Conservation (phyloP, 2,329 filamentous ascomycete species). For the Pseudogymnoascus pannorum region DNA sequence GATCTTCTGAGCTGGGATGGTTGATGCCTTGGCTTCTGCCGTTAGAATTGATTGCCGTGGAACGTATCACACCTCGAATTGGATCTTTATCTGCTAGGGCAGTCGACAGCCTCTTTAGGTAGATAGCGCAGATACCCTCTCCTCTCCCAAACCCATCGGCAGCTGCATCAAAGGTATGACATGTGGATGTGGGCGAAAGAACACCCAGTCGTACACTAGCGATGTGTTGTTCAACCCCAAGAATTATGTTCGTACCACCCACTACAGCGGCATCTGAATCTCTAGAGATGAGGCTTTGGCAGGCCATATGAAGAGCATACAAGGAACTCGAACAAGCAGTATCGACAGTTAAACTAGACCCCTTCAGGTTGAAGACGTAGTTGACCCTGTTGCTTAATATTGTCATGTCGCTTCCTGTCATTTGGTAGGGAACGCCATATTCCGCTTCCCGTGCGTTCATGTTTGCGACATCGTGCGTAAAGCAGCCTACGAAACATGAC, state of each 20-base stretch:
- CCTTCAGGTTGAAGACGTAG: constrained; percentile 19
- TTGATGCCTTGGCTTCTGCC: constrained; percentile 38
- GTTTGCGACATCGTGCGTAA: background rate
- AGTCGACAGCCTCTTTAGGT: constrained; percentile 35
- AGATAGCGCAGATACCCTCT: constrained; percentile 35
- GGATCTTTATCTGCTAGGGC: constrained; percentile 36
- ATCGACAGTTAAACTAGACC: constrained; percentile 14
- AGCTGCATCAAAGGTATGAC: constrained; percentile 31
- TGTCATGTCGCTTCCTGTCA: background rate
- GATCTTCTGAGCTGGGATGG: constrained; percentile 31
- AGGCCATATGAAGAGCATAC: constrained; percentile 45
- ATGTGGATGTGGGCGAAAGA: constrained; percentile 26
- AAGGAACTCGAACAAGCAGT: constrained; percentile 33
- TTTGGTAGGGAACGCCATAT: constrained; percentile 15
- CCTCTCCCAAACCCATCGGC: constrained; percentile 40
- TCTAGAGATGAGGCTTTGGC: constrained; percentile 27
- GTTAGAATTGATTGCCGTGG: constrained; percentile 36
- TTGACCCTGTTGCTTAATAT: constrained; percentile 19
- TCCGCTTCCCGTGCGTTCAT: constrained; percentile 18
- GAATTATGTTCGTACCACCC: constrained; percentile 13
- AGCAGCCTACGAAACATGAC: background rate
- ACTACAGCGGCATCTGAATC: constrained; percentile 23
- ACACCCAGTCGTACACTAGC: constrained; percentile 25
- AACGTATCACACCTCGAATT: constrained; percentile 37
- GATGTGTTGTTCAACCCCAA: constrained; percentile 19